Percentiles rank a stretch among this genome's conserved stretches.
Evolutionary conservation across 768 basidiomycete species (phyloP).

Genomic region (Tubosaeta sp.): DNA sequence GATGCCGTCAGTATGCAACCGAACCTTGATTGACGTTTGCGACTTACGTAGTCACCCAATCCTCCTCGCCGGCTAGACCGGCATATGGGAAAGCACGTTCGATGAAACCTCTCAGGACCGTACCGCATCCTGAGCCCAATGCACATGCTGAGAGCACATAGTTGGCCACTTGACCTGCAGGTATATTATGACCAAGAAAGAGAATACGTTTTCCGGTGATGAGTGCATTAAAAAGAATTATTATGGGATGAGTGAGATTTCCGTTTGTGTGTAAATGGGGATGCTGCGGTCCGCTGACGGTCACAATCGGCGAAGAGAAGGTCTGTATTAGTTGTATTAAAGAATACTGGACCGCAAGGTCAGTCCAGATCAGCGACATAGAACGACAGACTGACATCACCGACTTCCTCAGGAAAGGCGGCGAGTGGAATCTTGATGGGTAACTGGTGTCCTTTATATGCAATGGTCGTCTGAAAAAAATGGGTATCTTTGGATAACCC

Average conservation of each 20-base stretch:
- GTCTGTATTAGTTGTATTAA: slow-evolving; percentile 85
- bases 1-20: slow-evolving; percentile 5
- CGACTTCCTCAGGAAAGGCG: slow-evolving; percentile 92
- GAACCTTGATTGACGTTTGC: background rate
- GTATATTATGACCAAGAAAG: slow-evolving; percentile 86
- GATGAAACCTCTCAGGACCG: slow-evolving; percentile 77
- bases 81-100: slow-evolving; percentile 95
- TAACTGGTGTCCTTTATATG: slow-evolving; percentile 76
- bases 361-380: slow-evolving; percentile 4
- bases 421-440: slow-evolving; percentile 90
- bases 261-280: slow-evolving; percentile 95
- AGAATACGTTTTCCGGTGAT: slow-evolving; percentile 95
- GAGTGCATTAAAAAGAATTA: slow-evolving; percentile 93
- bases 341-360: slow-evolving; percentile 62
- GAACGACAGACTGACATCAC: slow-evolving; percentile 65
- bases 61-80: slow-evolving; percentile 81
- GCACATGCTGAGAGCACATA: slow-evolving; percentile 95
- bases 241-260: slow-evolving; percentile 85
- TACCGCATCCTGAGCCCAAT: slow-evolving; percentile 86
- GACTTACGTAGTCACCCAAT: slow-evolving; percentile 84
- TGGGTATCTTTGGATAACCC: slow-evolving; percentile 82
- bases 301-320: slow-evolving; percentile 60
- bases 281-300: slow-evolving; percentile 70
- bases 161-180: slow-evolving; percentile 85
- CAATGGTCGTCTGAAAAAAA: slow-evolving; percentile 83